Evolutionary conservation across 2,329 filamentous ascomycete species (phyloP), one percentile per base, ranked within the genome.

Genomic region (Mycocentrospora acerina): DNA sequence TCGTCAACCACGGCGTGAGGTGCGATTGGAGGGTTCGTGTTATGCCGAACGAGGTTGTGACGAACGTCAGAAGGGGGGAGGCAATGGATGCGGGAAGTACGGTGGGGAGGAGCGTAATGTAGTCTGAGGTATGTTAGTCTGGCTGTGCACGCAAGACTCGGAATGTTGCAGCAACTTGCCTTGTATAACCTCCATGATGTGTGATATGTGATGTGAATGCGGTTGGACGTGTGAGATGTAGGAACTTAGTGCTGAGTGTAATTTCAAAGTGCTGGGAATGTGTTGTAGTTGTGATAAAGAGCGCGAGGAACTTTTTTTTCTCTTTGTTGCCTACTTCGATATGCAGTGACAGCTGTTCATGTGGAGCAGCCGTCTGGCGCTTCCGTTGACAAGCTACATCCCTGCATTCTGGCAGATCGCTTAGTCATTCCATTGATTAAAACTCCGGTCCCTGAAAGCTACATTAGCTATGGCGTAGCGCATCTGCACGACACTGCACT

Each of bases 11-110:
- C 1, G 63, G 62, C 1, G 51, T 40, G 44, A 66, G 51, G 40
- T 64, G 55, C 4, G 59, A 46, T 37, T 57, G 53, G 18, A 59
- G 44, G 9, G 60, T 57, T 42, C 51, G 51, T 30, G 48, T 41
- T 40, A 65, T 32, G 48, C 55, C 56, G 44, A 61, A 55, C 27
- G 41, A 29, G 32, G 57, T 62, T 7, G 59, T 58, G 30, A 62
- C 16, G 28, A 59, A 28, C 27, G 53, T 59, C 38, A 65, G 51
- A 38, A 64, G 48, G 7, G 62, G 54, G 42, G 43, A 52, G 24
- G 59, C 53, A 42, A 67, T 40, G 27, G 60, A 55, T 9, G 64
- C 48, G 10, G 62, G 61, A 39, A 67, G 57, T 48, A 63, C 48
- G 31, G 49, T 48, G 10, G 56, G 53, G 46, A 64, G 56, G 30